phyloP scores from a whole-genome alignment of 2,329 filamentous ascomycete genomes.

The Microdochium paspali region DNA sequence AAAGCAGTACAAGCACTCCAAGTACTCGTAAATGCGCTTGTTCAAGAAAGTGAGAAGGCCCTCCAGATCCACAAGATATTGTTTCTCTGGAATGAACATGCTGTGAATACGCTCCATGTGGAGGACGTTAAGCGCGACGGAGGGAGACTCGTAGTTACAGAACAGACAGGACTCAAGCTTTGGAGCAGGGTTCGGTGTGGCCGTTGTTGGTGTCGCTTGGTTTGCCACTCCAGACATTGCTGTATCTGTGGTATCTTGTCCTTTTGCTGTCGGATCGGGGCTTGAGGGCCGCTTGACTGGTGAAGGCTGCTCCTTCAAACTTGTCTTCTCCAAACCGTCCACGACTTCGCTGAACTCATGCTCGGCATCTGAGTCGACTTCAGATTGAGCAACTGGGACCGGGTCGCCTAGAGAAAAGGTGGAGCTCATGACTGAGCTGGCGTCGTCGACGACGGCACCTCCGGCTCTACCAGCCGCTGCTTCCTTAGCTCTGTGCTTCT shows the following conservation, averaged over 20 bases:
- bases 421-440: conserved; percentile 78
- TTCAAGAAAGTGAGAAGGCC: conserved; percentile 73
- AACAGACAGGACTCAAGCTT: conserved; percentile 65
- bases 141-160: conserved; percentile 79
- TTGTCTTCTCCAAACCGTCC: conserved; percentile 63
- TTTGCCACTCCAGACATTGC: conserved; percentile 24
- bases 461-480: conserved; percentile 29
- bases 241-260: conserved; percentile 36
- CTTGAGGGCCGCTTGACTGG: conserved; percentile 46
- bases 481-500: conserved; percentile 73
- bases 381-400: conserved; percentile 34
- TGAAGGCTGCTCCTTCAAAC: conserved; percentile 27
- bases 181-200: conserved; percentile 27
- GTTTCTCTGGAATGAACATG: conserved; percentile 89
- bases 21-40: conserved; percentile 67
- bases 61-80: conserved; percentile 73
- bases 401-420: conserved; percentile 87
- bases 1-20: conserved; percentile 83
- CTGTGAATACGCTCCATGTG: conserved; percentile 93
- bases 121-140: conserved; percentile 62
- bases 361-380: conserved; percentile 58
- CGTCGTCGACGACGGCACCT: conserved; percentile 45
- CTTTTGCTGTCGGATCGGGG: conserved; percentile 31
- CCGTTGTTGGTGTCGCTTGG: conserved; percentile 32
- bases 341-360: conserved; percentile 71